phyloP scores from a whole-genome alignment of 148 eudicot genomes.

The Fagopyrum esculentum region DNA sequence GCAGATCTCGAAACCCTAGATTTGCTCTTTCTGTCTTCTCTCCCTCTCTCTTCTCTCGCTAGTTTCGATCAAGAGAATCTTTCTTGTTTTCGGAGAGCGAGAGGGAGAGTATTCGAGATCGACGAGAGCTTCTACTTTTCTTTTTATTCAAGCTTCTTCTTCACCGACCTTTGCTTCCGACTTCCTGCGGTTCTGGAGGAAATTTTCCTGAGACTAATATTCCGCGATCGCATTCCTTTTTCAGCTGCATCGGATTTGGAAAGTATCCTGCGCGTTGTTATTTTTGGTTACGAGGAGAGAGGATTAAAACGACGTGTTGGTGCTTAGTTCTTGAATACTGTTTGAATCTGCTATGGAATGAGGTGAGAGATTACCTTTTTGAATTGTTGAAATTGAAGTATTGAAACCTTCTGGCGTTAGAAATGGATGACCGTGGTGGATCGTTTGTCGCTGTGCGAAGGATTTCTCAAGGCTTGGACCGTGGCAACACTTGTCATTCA shows the following conservation, averaged over 20 bases:
- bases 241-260: not conserved
- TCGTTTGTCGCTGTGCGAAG: slow-evolving; percentile 94
- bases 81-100: slow-evolving; percentile 12
- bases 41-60: not conserved
- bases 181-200: not conserved
- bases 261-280: not conserved
- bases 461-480: slow-evolving; percentile 68
- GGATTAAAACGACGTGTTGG: slow-evolving; percentile 4
- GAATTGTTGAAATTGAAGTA: slow-evolving; percentile 1
- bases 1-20: slow-evolving; percentile 14
- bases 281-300: not conserved
- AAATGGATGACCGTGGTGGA: slow-evolving; percentile 87
- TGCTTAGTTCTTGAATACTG: not conserved
- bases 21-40: slow-evolving; percentile 10
- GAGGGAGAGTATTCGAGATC: slow-evolving; percentile 11
- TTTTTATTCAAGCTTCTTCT: not conserved
- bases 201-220: not conserved
- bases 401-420: not conserved
- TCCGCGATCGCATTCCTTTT: slow-evolving; percentile 10
- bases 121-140: slow-evolving; percentile 1
- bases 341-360: slow-evolving; percentile 1
- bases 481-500: slow-evolving; percentile 63
- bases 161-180: not conserved
- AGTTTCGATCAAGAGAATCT: not conserved
- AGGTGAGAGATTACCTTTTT: slow-evolving; percentile 2